Conservation (phyloP, 129 eudicot species). For the Ambrosia trifida region DNA sequence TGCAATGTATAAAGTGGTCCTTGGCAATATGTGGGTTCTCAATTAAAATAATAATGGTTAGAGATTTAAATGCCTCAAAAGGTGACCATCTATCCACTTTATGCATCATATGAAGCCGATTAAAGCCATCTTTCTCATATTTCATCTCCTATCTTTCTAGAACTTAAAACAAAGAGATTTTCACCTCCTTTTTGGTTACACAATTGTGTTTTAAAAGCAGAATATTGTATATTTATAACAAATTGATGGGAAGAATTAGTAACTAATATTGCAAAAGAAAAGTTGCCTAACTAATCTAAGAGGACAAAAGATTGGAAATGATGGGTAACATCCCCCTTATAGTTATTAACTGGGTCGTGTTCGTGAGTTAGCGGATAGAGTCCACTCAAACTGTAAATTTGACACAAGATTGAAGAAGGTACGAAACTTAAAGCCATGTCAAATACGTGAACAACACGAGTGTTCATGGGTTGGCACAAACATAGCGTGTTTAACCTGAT, state of each 20-base stretch:
- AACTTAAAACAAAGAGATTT: background rate
- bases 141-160: background rate
- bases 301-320: background rate
- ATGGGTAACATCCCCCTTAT: background rate
- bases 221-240: background rate
- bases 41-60: constrained; percentile 11
- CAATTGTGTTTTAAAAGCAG: background rate
- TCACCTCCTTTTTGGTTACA: background rate
- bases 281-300: background rate
- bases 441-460: too few species aligned
- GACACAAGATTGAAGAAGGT: too few species aligned
- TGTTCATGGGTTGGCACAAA: too few species aligned
- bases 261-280: background rate
- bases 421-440: too few species aligned
- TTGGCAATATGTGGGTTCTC: constrained; percentile 23
- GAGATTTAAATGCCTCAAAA: constrained; percentile 28
- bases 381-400: too few species aligned
- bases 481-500: too few species aligned
- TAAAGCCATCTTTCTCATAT: background rate
- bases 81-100: constrained; percentile 19
- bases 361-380: too few species aligned
- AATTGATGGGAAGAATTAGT: background rate
- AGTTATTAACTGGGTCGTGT: too few species aligned
- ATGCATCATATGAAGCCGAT: background rate
- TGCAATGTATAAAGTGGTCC: constrained; percentile 38